These are phyloP conservation scores for Gleditsia sinensis DNA, from an alignment of 306 rosid species.

Conservation along the genomic window DNA sequence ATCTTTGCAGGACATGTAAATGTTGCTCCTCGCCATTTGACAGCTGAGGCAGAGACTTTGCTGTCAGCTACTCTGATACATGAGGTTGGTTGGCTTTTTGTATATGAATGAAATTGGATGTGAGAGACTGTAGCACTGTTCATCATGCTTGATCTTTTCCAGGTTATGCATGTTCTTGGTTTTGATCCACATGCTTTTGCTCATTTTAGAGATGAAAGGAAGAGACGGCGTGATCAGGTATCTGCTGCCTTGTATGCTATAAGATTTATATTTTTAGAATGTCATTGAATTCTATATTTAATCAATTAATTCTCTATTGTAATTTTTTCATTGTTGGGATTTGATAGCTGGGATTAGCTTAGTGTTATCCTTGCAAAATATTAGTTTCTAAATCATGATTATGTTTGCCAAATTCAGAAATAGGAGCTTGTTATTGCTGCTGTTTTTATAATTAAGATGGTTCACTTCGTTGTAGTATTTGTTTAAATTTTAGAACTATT, in stretches of 20 bases:
- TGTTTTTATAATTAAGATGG: neutral
- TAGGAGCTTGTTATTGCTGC: neutral
- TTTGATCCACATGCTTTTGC: constrained; percentile 98
- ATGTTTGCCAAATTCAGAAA: neutral
- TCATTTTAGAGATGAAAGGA: constrained; percentile 97
- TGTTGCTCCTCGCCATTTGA: constrained; percentile 99
- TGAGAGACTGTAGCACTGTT: constrained; percentile 21
- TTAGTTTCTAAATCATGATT: constrained; percentile 17
- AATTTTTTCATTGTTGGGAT: constrained; percentile 10
- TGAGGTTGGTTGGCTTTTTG: constrained; percentile 61
- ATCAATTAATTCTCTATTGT: neutral
- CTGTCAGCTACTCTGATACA: constrained; percentile 96
- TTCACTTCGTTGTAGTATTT: neutral
- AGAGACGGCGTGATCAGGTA: constrained; percentile 87
- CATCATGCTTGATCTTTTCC: constrained; percentile 37
- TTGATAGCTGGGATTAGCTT: neutral
- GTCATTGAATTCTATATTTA: constrained; percentile 2
- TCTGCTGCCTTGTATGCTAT: constrained; percentile 19
- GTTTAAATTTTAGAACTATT: constrained; percentile 9
- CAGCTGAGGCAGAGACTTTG: constrained; percentile 94
- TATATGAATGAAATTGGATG: constrained; percentile 13
- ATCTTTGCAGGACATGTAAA: constrained; percentile 81
- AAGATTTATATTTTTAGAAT: constrained; percentile 6
- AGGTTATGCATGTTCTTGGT: constrained; percentile 99
- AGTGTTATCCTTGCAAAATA: neutral